A percentile compares a stretch with the other conserved stretches of the same genome.
These are phyloP conservation scores for Blakeslea trispora DNA, from an alignment of 371 early-diverging fungal genomes.

Conservation along the genomic window DNA sequence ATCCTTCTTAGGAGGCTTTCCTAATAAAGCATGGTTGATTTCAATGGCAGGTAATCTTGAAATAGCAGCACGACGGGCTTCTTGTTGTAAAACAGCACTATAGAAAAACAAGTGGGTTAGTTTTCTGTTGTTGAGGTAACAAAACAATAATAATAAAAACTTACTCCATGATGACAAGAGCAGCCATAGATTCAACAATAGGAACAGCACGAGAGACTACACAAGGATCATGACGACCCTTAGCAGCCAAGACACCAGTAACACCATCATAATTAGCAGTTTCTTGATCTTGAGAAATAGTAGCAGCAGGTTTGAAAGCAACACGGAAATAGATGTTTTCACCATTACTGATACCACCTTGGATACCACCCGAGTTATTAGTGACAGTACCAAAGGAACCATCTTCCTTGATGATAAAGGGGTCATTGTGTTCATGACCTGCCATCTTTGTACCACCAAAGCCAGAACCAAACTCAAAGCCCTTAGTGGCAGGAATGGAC, in stretches of 20 bases:
- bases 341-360: constrained; percentile 97
- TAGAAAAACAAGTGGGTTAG: background rate
- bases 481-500: constrained; percentile 97
- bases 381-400: constrained; percentile 80
- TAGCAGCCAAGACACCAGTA: constrained; percentile 83
- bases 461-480: constrained; percentile 96
- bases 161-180: constrained; percentile 92
- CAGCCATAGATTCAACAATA: constrained; percentile 97
- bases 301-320: constrained; percentile 96
- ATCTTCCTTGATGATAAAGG: constrained; percentile 68
- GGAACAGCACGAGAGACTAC: constrained; percentile 96
- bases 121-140: no score
- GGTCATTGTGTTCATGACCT: constrained; percentile 93
- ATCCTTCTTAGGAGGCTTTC: constrained; percentile 37
- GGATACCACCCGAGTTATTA: constrained; percentile 95
- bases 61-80: constrained; percentile 61
- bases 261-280: constrained; percentile 88
- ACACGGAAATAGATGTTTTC: constrained; percentile 95
- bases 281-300: constrained; percentile 87
- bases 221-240: constrained; percentile 97
- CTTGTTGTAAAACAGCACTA: constrained; percentile 66
- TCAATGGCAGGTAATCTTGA: constrained; percentile 57
- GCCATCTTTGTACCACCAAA: constrained; percentile 85
- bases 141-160: no score
- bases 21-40: constrained; percentile 49